Percentiles rank a stretch among this genome's conserved stretches.
Evolutionary conservation across 352 stramenopile species (phyloP).

Genomic region (Hyaloperonospora arabidopsidis): DNA sequence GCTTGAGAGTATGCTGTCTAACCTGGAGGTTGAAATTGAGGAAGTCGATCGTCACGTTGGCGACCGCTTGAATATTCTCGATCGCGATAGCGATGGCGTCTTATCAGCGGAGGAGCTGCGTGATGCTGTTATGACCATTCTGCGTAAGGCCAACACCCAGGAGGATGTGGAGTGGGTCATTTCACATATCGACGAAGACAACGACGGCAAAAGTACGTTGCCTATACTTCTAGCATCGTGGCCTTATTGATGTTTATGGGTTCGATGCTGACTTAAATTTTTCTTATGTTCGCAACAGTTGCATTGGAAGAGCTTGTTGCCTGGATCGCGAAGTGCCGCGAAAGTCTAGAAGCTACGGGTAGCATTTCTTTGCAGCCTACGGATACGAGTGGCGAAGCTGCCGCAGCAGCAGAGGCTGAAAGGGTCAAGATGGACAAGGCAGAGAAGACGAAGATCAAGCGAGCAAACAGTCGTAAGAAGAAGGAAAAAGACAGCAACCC

Average conservation of each 20-base stretch:
- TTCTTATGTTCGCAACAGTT: conserved; percentile 50
- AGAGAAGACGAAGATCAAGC: conserved; percentile 55
- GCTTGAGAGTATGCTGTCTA: conserved; percentile 91
- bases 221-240: conserved; percentile 2
- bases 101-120: conserved; percentile 93
- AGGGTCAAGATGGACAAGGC: conserved; percentile 26
- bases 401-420: conserved; percentile 24
- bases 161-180: conserved; percentile 94
- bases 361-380: conserved; percentile 48
- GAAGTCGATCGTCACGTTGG: conserved; percentile 94
- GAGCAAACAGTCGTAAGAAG: conserved; percentile 63
- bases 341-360: conserved; percentile 81
- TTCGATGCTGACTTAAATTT: conserved; percentile 15
- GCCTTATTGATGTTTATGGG: neutral
- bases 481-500: conserved; percentile 31
- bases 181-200: conserved; percentile 88
- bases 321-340: conserved; percentile 84
- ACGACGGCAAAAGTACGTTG: conserved; percentile 80
- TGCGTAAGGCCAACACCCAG: conserved; percentile 90
- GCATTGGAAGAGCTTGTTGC: conserved; percentile 88
- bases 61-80: conserved; percentile 95
- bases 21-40: conserved; percentile 90
- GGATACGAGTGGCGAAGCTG: conserved; percentile 19
- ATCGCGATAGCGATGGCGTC: conserved; percentile 95
- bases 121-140: conserved; percentile 90